These are phyloP conservation scores for Candolleomyces aberdarensis DNA, from an alignment of 768 basidiomycete species.

Conservation along the genomic window DNA sequence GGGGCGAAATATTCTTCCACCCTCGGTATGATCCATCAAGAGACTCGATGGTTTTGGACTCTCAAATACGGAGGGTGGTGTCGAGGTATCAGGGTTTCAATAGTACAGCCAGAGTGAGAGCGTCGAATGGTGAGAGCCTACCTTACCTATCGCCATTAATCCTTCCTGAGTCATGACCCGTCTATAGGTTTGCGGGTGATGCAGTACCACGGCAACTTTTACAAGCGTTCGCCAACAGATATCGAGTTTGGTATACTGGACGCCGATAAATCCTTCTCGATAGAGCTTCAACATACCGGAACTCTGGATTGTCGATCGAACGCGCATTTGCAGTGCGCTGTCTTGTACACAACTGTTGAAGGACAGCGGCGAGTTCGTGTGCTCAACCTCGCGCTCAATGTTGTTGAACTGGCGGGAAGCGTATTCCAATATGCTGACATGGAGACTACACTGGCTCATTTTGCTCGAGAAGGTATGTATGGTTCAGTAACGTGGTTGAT, in stretches of 20 bases:
- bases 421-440: conserved; percentile 91
- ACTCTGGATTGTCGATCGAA: conserved; percentile 67
- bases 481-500: too few relatives aligned
- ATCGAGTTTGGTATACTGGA: conserved; percentile 78
- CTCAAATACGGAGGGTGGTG: conserved; percentile 72
- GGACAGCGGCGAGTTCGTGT: conserved; percentile 85
- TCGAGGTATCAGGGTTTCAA: conserved; percentile 74
- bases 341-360: conserved; percentile 74
- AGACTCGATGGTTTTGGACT: conserved; percentile 63
- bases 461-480: conserved; percentile 73
- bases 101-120: conserved; percentile 76
- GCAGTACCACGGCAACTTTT: conserved; percentile 72
- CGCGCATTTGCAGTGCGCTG: conserved; percentile 82
- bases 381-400: conserved; percentile 81
- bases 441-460: conserved; percentile 72
- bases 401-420: conserved; percentile 82
- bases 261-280: conserved; percentile 76
- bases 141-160: not conserved
- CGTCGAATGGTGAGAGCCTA: conserved; percentile 68
- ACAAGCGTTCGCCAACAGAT: conserved; percentile 64
- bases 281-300: conserved; percentile 69
- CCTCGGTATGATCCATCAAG: conserved; percentile 78
- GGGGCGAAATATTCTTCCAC: conserved; percentile 90
- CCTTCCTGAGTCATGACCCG: not conserved
- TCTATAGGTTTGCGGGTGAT: conserved; percentile 57